phyloP scores from a whole-genome alignment of 2,329 filamentous ascomycete genomes.

The Cordyceps tenuipes region DNA sequence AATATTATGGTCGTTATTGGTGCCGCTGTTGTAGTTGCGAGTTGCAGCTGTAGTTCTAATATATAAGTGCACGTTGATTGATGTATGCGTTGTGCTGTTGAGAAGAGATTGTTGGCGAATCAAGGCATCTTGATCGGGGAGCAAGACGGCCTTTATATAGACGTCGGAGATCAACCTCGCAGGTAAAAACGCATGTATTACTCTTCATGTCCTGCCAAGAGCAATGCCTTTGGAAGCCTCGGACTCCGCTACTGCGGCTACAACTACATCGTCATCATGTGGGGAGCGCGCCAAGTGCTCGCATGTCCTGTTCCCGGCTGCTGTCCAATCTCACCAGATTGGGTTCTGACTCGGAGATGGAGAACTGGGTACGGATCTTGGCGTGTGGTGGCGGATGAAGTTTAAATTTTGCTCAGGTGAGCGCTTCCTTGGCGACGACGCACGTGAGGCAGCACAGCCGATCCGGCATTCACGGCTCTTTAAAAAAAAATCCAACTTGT shows the following conservation, averaged over 20 bases:
- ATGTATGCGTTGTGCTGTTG: background rate
- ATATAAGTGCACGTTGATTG: background rate
- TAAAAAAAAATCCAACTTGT: background rate
- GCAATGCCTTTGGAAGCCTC: background rate
- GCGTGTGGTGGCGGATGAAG: slow-evolving; percentile 6
- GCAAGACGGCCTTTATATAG: background rate
- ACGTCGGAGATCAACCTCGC: background rate
- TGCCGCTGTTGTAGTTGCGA: too few species aligned
- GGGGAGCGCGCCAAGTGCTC: background rate
- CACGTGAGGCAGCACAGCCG: background rate
- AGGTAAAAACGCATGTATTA: background rate
- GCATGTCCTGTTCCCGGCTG: background rate
- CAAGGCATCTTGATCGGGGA: too few species aligned
- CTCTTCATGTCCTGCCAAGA: background rate
- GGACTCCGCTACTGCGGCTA: background rate
- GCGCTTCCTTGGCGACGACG: background rate
- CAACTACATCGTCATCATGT: background rate
- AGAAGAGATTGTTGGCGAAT: background rate
- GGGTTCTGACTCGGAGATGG: background rate
- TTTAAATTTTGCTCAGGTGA: background rate
- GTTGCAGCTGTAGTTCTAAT: background rate
- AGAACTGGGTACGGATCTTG: slow-evolving; percentile 3
- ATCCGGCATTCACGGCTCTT: background rate
- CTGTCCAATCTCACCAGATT: slow-evolving; percentile 1
- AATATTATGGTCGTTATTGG: background rate